phyloP scores from a whole-genome alignment of 495 filamentous ascomycete genomes.

The Letharia columbiana region DNA sequence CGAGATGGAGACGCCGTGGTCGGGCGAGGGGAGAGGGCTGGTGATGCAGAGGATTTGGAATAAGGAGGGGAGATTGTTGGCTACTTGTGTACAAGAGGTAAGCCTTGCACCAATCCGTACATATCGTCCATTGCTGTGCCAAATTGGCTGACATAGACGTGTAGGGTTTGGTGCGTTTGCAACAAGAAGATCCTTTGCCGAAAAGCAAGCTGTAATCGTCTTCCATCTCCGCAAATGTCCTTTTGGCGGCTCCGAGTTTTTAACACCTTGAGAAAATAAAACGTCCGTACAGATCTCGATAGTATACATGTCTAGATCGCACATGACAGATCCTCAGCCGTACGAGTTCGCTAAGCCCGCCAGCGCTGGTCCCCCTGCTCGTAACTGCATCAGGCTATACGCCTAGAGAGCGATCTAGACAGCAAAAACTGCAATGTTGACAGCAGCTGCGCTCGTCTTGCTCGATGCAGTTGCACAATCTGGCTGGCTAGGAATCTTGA shows the following conservation, averaged over 20 bases:
- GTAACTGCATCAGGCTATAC: too few species aligned
- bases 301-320: background rate
- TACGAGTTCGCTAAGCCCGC: too few species aligned
- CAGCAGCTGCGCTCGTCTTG: too few species aligned
- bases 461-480: too few species aligned
- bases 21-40: constrained; percentile 77
- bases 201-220: constrained; percentile 19
- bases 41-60: constrained; percentile 84
- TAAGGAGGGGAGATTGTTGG: constrained; percentile 72
- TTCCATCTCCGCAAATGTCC: background rate
- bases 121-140: background rate
- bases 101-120: constrained; percentile 8
- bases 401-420: too few species aligned
- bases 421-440: too few species aligned
- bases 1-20: constrained; percentile 93
- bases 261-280: background rate
- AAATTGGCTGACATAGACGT: background rate
- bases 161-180: constrained; percentile 48
- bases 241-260: background rate
- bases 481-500: too few species aligned
- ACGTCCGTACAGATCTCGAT: background rate
- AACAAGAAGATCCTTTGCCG: constrained; percentile 26
- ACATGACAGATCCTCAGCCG: background rate
- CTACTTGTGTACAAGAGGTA: constrained; percentile 76
- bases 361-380: too few species aligned